Evolutionary conservation across 768 basidiomycete species (phyloP).

Genomic region (Amanita phalloides): DNA sequence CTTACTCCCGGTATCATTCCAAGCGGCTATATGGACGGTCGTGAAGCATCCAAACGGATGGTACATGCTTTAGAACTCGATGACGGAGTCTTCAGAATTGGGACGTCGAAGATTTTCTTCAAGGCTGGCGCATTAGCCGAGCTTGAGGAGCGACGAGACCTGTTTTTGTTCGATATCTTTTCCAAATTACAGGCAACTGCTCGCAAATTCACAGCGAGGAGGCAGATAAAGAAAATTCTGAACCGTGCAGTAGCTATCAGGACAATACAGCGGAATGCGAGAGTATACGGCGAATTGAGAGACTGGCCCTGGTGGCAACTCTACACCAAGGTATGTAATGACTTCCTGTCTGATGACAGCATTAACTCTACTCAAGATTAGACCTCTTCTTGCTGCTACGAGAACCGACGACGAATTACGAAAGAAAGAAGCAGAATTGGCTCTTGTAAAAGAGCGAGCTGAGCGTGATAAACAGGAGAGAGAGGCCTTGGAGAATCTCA

Average conservation of each 20-base stretch:
- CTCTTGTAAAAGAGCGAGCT: conserved; percentile 71
- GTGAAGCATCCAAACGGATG: conserved; percentile 89
- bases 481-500: conserved; percentile 66
- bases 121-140: conserved; percentile 97
- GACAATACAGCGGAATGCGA: conserved; percentile 90
- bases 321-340: conserved; percentile 70
- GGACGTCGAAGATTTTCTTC: conserved; percentile 98
- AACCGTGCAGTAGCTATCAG: conserved; percentile 86
- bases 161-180: conserved; percentile 82
- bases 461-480: conserved; percentile 80
- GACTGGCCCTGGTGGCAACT: conserved; percentile 99
- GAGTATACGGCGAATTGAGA: conserved; percentile 78
- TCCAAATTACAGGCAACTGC: conserved; percentile 80
- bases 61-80: conserved; percentile 85
- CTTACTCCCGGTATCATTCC: conserved; percentile 91
- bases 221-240: conserved; percentile 91
- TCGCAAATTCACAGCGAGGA: conserved; percentile 74
- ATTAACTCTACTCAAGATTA: conserved; percentile 41
- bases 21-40: conserved; percentile 94
- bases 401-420: conserved; percentile 87
- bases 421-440: conserved; percentile 77
- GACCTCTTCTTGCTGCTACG: conserved; percentile 87
- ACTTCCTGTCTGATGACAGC: not conserved
- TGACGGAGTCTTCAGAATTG: conserved; percentile 75
- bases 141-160: conserved; percentile 86